These are phyloP conservation scores for Symmetrospora coprosmae DNA, from an alignment of 768 basidiomycete species.

Conservation along the genomic window DNA sequence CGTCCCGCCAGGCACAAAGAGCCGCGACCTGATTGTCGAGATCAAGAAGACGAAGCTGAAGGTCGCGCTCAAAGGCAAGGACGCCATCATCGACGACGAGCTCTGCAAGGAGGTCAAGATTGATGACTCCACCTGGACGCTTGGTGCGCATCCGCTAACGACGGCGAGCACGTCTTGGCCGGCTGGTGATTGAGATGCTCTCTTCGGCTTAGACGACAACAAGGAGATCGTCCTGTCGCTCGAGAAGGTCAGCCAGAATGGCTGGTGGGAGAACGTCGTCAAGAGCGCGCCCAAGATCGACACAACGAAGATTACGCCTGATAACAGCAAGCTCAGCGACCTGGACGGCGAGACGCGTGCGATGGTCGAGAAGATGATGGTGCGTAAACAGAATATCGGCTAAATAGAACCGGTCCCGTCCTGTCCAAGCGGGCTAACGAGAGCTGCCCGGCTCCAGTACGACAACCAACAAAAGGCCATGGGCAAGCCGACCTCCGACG, in stretches of 20 bases:
- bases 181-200: background rate
- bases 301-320: constrained; percentile 84
- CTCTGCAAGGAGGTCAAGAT: constrained; percentile 84
- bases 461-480: constrained; percentile 40
- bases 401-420: background rate
- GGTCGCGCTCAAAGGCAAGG: constrained; percentile 70
- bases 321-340: constrained; percentile 89
- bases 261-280: constrained; percentile 97
- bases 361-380: constrained; percentile 99
- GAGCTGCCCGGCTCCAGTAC: constrained; percentile 37
- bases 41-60: constrained; percentile 71
- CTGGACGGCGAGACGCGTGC: constrained; percentile 90
- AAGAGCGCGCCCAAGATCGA: constrained; percentile 93
- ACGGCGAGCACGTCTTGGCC: constrained; percentile 19
- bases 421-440: background rate
- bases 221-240: constrained; percentile 58
- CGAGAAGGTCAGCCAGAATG: constrained; percentile 70
- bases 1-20: constrained; percentile 75
- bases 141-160: constrained; percentile 46
- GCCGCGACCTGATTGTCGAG: constrained; percentile 54
- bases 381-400: too few species aligned
- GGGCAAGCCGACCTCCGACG: constrained; percentile 33
- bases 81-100: constrained; percentile 73
- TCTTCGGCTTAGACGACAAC: constrained; percentile 57
- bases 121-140: constrained; percentile 92